Evolutionary conservation across 2,329 filamentous ascomycete species (phyloP).

Genomic region (Eutypella sp.): DNA sequence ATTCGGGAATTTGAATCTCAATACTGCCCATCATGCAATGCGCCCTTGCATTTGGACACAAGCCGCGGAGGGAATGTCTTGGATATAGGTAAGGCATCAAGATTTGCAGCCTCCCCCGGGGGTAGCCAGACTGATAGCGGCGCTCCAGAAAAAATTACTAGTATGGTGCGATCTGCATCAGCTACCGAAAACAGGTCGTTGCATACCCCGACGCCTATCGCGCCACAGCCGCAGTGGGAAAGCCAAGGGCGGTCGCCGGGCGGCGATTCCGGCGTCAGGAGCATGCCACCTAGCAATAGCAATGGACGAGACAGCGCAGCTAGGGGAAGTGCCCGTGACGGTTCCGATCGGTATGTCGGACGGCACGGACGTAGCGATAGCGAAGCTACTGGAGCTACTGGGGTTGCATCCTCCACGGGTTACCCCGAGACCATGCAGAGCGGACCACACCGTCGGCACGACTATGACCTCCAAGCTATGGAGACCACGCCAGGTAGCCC

Average conservation of each 20-base stretch:
- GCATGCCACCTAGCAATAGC: conserved; percentile 22
- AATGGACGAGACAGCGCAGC: conserved; percentile 32
- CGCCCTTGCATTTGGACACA: conserved; percentile 85
- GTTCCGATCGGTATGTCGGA: conserved; percentile 38
- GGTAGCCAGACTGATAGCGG: conserved; percentile 12
- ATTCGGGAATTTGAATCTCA: conserved; percentile 92
- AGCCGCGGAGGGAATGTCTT: conserved; percentile 89
- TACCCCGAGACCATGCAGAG: conserved; percentile 74
- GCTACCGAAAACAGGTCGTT: conserved; percentile 56
- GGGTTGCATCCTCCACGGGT: conserved; percentile 68
- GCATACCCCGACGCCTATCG: conserved; percentile 52
- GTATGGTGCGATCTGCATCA: conserved; percentile 79
- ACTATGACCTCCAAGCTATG: conserved; percentile 96
- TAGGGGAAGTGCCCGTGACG: conserved; percentile 40
- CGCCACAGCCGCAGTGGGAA: conserved; percentile 66
- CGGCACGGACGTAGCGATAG: conserved; percentile 75
- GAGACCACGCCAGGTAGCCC: conserved; percentile 77
- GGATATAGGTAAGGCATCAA: conserved; percentile 65
- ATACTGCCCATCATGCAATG: conserved; percentile 90
- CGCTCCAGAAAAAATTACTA: conserved; percentile 82
- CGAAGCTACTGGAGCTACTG: conserved; percentile 68
- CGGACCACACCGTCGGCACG: conserved; percentile 69
- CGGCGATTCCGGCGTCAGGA: conserved; percentile 33
- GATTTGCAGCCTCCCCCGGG: not conserved
- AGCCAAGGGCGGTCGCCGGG: conserved; percentile 53